Evolutionary conservation across 768 basidiomycete genomes (phyloP).

Genomic region (Leccinellum albellum): DNA sequence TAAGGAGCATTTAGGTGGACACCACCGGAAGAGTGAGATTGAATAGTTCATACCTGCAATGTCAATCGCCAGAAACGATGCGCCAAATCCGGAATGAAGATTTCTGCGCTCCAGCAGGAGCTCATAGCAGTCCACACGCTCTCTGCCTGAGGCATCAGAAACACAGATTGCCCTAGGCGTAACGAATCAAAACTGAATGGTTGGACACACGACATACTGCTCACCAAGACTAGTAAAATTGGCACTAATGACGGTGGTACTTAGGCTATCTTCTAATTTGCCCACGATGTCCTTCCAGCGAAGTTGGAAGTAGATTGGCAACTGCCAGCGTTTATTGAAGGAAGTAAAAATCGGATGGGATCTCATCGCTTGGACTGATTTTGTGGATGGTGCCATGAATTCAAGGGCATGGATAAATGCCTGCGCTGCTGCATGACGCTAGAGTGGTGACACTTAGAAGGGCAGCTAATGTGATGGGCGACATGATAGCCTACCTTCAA

Average conservation of each 20-base stretch:
- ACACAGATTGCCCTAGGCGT: constrained; percentile 31
- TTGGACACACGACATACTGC: not conserved
- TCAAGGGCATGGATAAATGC: constrained; percentile 82
- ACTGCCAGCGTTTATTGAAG: constrained; percentile 89
- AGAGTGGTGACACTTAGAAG: constrained; percentile 1
- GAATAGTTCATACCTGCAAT: constrained; percentile 60
- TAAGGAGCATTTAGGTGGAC: constrained; percentile 27
- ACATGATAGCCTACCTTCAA: constrained; percentile 56
- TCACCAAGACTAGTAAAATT: constrained; percentile 38
- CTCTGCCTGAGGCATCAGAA: constrained; percentile 60
- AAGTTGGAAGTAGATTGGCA: constrained; percentile 95
- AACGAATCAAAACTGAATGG: not conserved
- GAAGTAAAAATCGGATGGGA: constrained; percentile 61
- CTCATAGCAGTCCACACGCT: constrained; percentile 70
- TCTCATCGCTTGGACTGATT: constrained; percentile 69
- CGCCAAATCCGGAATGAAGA: constrained; percentile 79
- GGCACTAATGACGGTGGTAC: constrained; percentile 39
- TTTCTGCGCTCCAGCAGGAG: constrained; percentile 82
- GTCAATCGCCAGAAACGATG: constrained; percentile 89
- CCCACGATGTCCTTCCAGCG: constrained; percentile 93
- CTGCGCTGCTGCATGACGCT: constrained; percentile 86
- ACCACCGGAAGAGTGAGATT: not conserved
- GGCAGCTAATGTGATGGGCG: not conserved
- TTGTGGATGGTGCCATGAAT: constrained; percentile 70
- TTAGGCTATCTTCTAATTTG: constrained; percentile 67